Percentiles rank a stretch among this genome's conserved stretches.
Conservation (phyloP, 1,139 yeast species). For the Candida buenavistaensis region DNA sequence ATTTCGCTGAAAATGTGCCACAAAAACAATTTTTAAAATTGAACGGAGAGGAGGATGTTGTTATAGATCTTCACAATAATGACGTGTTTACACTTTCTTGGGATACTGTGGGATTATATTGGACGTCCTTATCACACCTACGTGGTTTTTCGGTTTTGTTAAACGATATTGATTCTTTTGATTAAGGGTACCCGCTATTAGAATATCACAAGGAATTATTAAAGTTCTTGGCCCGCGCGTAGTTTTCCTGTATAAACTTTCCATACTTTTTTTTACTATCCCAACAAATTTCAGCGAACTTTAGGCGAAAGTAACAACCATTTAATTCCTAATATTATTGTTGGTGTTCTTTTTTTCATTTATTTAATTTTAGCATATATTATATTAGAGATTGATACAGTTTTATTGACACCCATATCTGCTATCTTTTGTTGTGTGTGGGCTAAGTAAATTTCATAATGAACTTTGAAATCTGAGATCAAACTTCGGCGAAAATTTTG, state of each 20-base stretch:
- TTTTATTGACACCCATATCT: background rate
- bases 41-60: background rate
- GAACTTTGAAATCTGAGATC: background rate
- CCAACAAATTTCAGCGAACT: background rate
- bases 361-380: background rate
- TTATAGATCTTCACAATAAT: too few relatives aligned
- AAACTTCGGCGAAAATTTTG: constrained; percentile 1
- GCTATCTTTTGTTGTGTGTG: background rate
- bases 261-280: background rate
- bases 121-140: too few relatives aligned
- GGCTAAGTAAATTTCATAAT: background rate
- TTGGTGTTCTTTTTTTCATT: background rate
- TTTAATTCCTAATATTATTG: background rate
- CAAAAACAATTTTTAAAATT: background rate
- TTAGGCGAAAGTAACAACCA: constrained; percentile 1
- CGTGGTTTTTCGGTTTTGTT: too few relatives aligned
- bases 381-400: background rate
- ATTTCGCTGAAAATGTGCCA: background rate
- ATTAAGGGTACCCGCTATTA: too few relatives aligned
- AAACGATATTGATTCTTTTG: too few relatives aligned
- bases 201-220: constrained; percentile 1
- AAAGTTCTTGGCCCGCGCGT: too few relatives aligned
- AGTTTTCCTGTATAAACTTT: too few relatives aligned
- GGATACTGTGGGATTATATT: too few relatives aligned
- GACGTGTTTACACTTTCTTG: too few relatives aligned